Base-by-base conservation (phyloP, 2,329 filamentous ascomycete genomes). In the Colletotrichum cordylinicola region DNA sequence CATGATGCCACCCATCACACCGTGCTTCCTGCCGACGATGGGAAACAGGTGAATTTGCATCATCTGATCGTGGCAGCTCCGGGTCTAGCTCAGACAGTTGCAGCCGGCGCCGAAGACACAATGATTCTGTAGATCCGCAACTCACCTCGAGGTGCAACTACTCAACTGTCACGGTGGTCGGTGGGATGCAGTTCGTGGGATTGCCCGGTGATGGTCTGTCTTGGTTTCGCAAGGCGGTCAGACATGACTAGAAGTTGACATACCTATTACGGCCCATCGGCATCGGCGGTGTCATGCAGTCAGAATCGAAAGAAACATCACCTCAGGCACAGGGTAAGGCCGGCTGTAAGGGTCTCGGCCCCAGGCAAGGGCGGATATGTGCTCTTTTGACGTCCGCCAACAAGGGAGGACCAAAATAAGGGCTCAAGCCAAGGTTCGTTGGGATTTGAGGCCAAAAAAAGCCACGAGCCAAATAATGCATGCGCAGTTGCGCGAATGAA, bases 41-140 rank as follows among this genome's bases (percentile, higher is more conserved):
- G 37, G 61, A 72, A 67, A 74, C 67, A 64, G 62, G 27, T 55
- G 66, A 75, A 72, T 56, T 24, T 48, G 56, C 62, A 75, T 73
- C 73, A 75, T 68, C 69, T 75, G 73, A 75, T 66, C 55, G 33
- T 60, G 43, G 56, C 67, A 61, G 37, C 21, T 56, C 37, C n/a
- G 37, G 43, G 56, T 24, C 60, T 60, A 52, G 43, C n/a, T 21
- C 43, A 66, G 55, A 67, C 64, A 67, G 18, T 67, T 56, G 48
- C 21, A 13, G 62, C n/a, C 73, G 52, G 61, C 37, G 21, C 21
- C 21, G 58, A 48, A 33, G n/a, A 55, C 31, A 21, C 2, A 48
- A n/a, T 24, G 24, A 21, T 74, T 52, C 67, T 27, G 33, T 21
- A 48, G 58, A 13, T n/a, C 39, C 52, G 62, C 61, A 60, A 21